Evolutionary conservation across 306 rosid genomes (phyloP).

Genomic region (Prunus salicina): DNA sequence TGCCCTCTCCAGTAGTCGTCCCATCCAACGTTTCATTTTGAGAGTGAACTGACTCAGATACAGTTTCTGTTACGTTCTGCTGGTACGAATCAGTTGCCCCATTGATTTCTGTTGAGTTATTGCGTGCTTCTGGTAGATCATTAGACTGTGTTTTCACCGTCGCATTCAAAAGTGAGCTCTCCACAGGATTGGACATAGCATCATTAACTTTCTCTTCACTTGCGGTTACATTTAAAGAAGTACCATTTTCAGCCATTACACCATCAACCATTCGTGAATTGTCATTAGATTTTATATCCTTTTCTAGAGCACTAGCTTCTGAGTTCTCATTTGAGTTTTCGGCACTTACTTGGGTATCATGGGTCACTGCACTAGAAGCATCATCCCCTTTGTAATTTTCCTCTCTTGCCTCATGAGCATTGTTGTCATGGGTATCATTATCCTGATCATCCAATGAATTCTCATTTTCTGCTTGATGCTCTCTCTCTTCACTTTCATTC

Average conservation of each 20-base stretch:
- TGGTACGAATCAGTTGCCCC: slow-evolving; percentile 30
- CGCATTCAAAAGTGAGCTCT: slow-evolving; percentile 29
- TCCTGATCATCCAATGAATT: slow-evolving; percentile 39
- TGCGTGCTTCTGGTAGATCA: slow-evolving; percentile 29
- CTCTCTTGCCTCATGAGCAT: slow-evolving; percentile 85
- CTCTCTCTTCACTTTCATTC: slow-evolving; percentile 37
- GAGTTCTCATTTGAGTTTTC: slow-evolving; percentile 40
- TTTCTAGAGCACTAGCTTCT: slow-evolving; percentile 28
- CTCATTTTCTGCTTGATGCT: slow-evolving; percentile 40
- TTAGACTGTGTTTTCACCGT: slow-evolving; percentile 24
- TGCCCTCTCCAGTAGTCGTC: slow-evolving; percentile 22
- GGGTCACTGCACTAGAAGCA: slow-evolving; percentile 97
- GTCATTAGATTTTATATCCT: slow-evolving; percentile 24
- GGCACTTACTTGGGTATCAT: slow-evolving; percentile 47
- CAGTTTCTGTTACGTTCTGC: slow-evolving; percentile 25
- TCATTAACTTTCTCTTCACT: slow-evolving; percentile 29
- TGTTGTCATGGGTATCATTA: slow-evolving; percentile 20
- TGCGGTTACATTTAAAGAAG: slow-evolving; percentile 32
- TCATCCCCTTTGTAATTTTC: slow-evolving; percentile 88
- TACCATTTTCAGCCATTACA: slow-evolving; percentile 20
- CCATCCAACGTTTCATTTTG: slow-evolving; percentile 27
- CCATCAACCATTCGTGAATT: slow-evolving; percentile 39
- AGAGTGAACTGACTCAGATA: slow-evolving; percentile 11
- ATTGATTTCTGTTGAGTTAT: slow-evolving; percentile 1
- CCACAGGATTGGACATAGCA: slow-evolving; percentile 22